Evolutionary conservation across 2,329 filamentous ascomycete species (phyloP).

Genomic region (Alternaria novae-zelandiae): DNA sequence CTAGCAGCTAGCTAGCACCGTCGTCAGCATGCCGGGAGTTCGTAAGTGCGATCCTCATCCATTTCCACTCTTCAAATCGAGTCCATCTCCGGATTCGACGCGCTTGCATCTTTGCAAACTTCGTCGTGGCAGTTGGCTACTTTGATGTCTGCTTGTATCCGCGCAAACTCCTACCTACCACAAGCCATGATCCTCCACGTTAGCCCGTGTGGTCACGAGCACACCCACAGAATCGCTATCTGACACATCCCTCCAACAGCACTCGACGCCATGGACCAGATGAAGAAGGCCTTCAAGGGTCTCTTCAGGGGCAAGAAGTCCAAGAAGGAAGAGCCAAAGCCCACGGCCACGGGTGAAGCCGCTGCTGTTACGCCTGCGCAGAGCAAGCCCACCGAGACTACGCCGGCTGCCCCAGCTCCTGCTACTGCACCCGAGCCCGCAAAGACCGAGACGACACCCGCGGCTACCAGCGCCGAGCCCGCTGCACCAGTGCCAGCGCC

Average conservation of each 20-base stretch:
- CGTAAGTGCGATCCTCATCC: slow-evolving; percentile 40
- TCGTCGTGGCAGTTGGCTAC: background rate
- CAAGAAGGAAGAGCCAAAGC: slow-evolving; percentile 37
- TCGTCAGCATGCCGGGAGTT: slow-evolving; percentile 47
- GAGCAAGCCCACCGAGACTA: slow-evolving; percentile 43
- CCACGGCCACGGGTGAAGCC: slow-evolving; percentile 33
- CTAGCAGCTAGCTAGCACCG: background rate
- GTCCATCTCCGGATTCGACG: background rate
- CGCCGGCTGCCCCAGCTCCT: slow-evolving; percentile 39
- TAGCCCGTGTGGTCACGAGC: background rate
- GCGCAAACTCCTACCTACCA: background rate
- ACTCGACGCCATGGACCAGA: slow-evolving; percentile 43
- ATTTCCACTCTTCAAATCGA: slow-evolving; percentile 8
- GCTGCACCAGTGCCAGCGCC: slow-evolving; percentile 16
- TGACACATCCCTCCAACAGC: slow-evolving; percentile 31
- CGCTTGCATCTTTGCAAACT: background rate
- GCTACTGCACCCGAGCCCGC: slow-evolving; percentile 28
- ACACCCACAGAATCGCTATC: background rate
- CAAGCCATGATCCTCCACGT: background rate
- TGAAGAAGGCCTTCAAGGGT: slow-evolving; percentile 49
- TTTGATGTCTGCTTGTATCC: background rate
- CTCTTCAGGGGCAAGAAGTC: slow-evolving; percentile 45
- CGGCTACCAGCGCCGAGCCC: slow-evolving; percentile 13
- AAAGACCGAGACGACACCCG: slow-evolving; percentile 16
- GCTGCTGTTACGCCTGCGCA: slow-evolving; percentile 29